phyloP scores from a whole-genome alignment of 352 stramenopile species.

The Globisporangium okanoganense region DNA sequence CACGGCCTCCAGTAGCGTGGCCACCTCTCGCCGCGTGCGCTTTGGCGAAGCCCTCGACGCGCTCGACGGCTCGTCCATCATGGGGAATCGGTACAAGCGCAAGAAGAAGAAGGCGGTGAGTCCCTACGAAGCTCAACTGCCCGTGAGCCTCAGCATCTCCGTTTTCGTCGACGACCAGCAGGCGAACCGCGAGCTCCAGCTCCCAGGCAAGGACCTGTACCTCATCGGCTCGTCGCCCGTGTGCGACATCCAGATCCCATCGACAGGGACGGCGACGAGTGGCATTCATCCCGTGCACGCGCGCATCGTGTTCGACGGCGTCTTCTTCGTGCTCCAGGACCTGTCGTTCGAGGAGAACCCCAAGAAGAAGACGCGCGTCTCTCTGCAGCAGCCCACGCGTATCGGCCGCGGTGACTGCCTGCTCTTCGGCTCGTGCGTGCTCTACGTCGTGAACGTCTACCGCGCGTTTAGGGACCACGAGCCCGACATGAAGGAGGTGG shows the following conservation, averaged over 20 bases:
- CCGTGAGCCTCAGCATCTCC: slow-evolving; percentile 10
- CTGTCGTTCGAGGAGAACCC: slow-evolving; percentile 66
- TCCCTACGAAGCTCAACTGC: slow-evolving; percentile 13
- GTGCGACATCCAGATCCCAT: slow-evolving; percentile 51
- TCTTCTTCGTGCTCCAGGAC: slow-evolving; percentile 67
- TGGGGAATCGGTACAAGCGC: slow-evolving; percentile 51
- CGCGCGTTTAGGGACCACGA: slow-evolving; percentile 51
- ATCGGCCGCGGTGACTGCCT: slow-evolving; percentile 57
- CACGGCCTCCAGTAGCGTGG: not conserved
- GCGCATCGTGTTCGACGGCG: slow-evolving; percentile 57
- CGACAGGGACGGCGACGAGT: slow-evolving; percentile 6
- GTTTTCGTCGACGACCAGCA: slow-evolving; percentile 13
- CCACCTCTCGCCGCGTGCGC: slow-evolving; percentile 16
- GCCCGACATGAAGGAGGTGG: slow-evolving; percentile 59
- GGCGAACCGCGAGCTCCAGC: slow-evolving; percentile 20
- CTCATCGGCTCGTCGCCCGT: slow-evolving; percentile 52
- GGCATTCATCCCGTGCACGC: slow-evolving; percentile 53
- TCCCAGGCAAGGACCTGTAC: slow-evolving; percentile 26
- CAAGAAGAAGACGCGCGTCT: slow-evolving; percentile 45
- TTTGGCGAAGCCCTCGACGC: slow-evolving; percentile 24
- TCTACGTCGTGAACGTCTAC: slow-evolving; percentile 43
- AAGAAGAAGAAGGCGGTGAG: slow-evolving; percentile 18
- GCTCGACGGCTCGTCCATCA: slow-evolving; percentile 29
- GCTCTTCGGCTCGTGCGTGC: slow-evolving; percentile 46
- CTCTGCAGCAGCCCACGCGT: slow-evolving; percentile 39